Evolutionary conservation across 768 basidiomycete genomes (phyloP), one percentile per base, ranked within the genome.

Genomic region (Rhodotorula diobovata): DNA sequence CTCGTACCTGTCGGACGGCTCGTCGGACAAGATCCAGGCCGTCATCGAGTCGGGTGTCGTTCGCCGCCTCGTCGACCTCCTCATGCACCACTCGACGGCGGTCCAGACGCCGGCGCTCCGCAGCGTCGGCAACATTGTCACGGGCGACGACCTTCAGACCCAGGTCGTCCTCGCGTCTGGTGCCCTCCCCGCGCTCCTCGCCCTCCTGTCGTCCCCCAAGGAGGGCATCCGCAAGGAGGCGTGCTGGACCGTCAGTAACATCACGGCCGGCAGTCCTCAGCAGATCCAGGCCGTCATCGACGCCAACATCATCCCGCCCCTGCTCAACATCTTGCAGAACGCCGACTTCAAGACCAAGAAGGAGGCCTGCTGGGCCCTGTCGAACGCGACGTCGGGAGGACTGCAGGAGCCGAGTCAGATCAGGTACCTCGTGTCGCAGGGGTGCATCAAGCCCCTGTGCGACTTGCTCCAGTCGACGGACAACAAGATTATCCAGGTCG

Each of bases 281-380:
- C 96, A 99, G 82, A 99, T 99, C 77, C 95, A 98, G 81, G 84
- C 91, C 63, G 89, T 98, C 78, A 93, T 99, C 75, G 96, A 99
- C 77, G 96, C 96, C 79, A 93, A 97, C 79, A 93, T 99, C 78
- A 88, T 98, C 69, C 95, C 95, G 61, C 95, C 95, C 71, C 88
- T 99, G 73, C 94, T 99, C 85, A 96, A 97, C 83, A 97, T 98
- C 77, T 88, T 99, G 66, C 88, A 89, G 79, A 89, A 96, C 78
- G 95, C 95, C 62, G 96, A 99, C 82, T 98, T 99, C 86, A 98
- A 97, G 85, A 97, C 96, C 57, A 88, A 91, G 81, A 99, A 99
- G 82, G 96, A 99, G 82, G 96, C 96, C 4, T 99, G 94, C 84
- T 99, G 96, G 96, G 96, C 96, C 18, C 92, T 99, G 77, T 96